These are phyloP conservation scores for Populus tremula DNA, from an alignment of 345 rosid species.

Conservation along the genomic window DNA sequence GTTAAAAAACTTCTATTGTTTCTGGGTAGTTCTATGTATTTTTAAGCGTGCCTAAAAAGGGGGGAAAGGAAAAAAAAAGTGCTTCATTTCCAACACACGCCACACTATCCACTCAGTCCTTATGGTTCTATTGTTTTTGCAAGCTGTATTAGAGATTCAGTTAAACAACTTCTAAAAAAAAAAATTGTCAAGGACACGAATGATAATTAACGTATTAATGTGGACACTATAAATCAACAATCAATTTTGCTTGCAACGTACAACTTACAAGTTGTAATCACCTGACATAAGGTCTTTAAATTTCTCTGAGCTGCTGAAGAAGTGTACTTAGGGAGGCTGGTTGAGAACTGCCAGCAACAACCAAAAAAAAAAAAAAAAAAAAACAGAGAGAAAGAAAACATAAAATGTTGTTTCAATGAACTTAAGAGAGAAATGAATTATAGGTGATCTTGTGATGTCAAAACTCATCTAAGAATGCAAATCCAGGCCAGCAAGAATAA, in stretches of 20 bases:
- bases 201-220: neutral
- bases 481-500: neutral
- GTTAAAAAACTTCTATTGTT: too few relatives aligned
- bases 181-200: neutral
- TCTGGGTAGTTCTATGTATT: neutral
- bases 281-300: constrained; percentile 59
- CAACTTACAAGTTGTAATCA: constrained; percentile 10
- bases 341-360: constrained; percentile 46
- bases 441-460: constrained; percentile 3
- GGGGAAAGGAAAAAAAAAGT: too few relatives aligned
- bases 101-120: neutral
- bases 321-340: constrained; percentile 74
- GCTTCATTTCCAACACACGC: too few relatives aligned
- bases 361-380: too few relatives aligned
- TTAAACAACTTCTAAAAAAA: too few relatives aligned
- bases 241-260: neutral
- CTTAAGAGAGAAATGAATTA: constrained; percentile 8
- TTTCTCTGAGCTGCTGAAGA: constrained; percentile 78
- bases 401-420: neutral
- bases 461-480: neutral
- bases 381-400: neutral
- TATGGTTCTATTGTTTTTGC: neutral
- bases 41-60: too few relatives aligned
- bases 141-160: neutral
- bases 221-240: neutral